These are phyloP conservation scores for Aspergillus brasiliensis DNA, from an alignment of 2,329 filamentous ascomycete genomes.

Conservation along the genomic window DNA sequence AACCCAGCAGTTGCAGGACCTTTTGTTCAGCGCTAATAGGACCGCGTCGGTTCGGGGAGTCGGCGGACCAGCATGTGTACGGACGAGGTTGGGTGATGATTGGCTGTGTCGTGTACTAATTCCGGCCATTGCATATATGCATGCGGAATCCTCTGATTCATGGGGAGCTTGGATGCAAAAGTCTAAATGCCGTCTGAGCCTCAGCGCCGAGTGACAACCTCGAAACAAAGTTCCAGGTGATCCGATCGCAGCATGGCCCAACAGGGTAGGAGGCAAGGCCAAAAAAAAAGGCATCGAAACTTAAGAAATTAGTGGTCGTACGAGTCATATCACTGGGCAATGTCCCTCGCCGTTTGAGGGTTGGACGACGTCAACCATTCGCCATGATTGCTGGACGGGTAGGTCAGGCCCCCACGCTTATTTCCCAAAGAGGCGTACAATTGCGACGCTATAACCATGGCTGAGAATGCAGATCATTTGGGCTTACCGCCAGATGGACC, in stretches of 20 bases:
- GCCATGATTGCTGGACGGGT: background rate
- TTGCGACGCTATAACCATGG: slow-evolving; percentile 8
- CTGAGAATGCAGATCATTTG: slow-evolving; percentile 10
- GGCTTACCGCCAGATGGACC: slow-evolving; percentile 12
- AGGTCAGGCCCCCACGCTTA: slow-evolving; percentile 6
- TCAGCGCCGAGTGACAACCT: slow-evolving; percentile 1
- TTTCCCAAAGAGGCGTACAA: background rate
- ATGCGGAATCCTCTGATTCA: background rate
- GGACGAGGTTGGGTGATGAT: background rate
- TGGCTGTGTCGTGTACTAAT: background rate
- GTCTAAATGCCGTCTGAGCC: slow-evolving; percentile 6
- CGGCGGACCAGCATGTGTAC: background rate
- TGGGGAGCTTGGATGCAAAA: background rate
- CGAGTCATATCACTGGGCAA: slow-evolving; percentile 1
- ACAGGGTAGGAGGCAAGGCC: background rate
- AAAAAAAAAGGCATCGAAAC: background rate
- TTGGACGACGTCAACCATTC: background rate
- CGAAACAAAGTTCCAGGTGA: background rate
- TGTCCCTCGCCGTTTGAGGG: background rate
- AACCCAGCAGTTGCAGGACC: background rate
- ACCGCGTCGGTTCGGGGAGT: background rate
- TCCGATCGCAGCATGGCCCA: background rate
- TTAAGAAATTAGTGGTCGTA: background rate
- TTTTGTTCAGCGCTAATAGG: background rate
- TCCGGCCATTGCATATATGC: background rate